Evolutionary conservation across 768 basidiomycete genomes (phyloP), one percentile per base, ranked within the genome.

Genomic region (Mycena vulgaris): DNA sequence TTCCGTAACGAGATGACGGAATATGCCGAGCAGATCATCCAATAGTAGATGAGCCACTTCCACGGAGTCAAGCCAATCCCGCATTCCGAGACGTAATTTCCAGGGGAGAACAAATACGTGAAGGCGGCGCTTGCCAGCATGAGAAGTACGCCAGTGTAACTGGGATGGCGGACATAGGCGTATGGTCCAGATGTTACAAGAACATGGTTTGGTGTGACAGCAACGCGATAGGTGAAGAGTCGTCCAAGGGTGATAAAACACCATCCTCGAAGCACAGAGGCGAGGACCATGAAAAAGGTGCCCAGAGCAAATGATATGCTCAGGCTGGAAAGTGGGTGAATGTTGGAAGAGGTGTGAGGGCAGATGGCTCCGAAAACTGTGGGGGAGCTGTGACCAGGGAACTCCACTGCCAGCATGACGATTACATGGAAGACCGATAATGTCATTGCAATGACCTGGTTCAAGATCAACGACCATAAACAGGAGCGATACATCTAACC

Each of bases 191-290:
- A 52, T n/a, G 66, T 71, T 6, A 74, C 61, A 14, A 74, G 66
- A 25, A 60, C 40, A 42, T 74, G 73, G 17, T 56, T 59, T 21
- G 57, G 21, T 8, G 63, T 40, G 23, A 73, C 60, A 17, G 64
- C 70, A 51, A 75, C 58, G 25, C 65, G 56, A 51, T 66, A 73
- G 3, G 75, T 73, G 71, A 73, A 75, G 52, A 71, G 40, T 33
- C 48, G 53, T 27, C 69, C 69, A 30, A 70, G 55, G 35, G 69
- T 60, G 40, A 30, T 40, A 56, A 65, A 70, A 27, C 63, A 70
- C 63, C 69, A 65, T 21, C 47, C 56, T 17, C 69, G 63, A 33
- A 70, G 47, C n/a, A 58, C 37, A 40, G 52, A 7, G 3, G 7
- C 40, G 19, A 40, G 40, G 19, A 40, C 19, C 40, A 40, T 40